Percentiles rank a stretch among this genome's conserved stretches.
Conservation (phyloP, 345 rosid genomes). For the Rubroshorea leprosula region DNA sequence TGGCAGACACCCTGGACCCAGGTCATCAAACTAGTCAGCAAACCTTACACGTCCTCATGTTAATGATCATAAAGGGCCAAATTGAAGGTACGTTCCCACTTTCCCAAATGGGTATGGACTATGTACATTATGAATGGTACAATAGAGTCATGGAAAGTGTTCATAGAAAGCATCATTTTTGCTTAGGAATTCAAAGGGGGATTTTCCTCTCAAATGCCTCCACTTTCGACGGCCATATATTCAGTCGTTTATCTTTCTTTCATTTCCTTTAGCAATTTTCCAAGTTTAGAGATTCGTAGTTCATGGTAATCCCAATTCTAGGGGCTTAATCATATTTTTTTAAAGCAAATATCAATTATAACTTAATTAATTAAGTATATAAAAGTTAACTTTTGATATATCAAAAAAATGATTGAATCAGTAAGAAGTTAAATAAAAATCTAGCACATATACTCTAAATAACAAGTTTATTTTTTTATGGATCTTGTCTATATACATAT, state of each 20-base stretch:
- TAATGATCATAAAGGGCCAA: conserved; percentile 15
- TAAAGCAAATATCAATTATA: too few species aligned
- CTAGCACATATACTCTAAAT: too few species aligned
- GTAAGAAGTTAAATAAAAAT: too few species aligned
- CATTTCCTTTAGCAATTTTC: too few species aligned
- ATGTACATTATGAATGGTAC: conserved; percentile 21
- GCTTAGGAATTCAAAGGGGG: conserved; percentile 11
- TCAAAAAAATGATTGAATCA: too few species aligned
- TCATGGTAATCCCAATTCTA: too few species aligned
- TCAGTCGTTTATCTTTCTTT: background rate
- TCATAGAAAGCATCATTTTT: conserved; percentile 23
- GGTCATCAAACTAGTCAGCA: conserved; percentile 11
- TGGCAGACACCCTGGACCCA: conserved; percentile 63
- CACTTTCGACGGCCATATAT: conserved; percentile 31
- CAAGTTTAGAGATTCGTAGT: too few species aligned
- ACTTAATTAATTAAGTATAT: too few species aligned
- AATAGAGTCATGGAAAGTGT: conserved; percentile 12
- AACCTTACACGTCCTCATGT: conserved; percentile 11
- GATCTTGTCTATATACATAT: too few species aligned
- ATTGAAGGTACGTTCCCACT: conserved; percentile 26
- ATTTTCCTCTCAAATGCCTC: conserved; percentile 4
- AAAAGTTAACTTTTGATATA: too few species aligned
- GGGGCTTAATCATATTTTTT: too few species aligned
- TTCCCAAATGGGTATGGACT: conserved; percentile 66
- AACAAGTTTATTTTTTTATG: too few species aligned